phyloP scores from a whole-genome alignment of 129 eudicot genomes.

The Helichrysum umbraculigerum region DNA sequence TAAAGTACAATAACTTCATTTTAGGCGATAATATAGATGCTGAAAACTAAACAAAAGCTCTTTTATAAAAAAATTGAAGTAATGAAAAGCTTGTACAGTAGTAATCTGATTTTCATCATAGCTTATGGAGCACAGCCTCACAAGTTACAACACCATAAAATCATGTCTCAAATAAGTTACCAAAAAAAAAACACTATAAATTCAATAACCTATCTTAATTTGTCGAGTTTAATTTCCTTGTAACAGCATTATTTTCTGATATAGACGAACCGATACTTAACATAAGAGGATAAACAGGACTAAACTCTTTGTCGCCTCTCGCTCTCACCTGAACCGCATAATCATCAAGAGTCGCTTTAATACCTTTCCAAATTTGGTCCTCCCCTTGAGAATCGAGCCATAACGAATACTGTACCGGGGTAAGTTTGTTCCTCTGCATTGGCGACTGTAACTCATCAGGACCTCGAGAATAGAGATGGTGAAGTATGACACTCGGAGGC shows the following conservation, averaged over 20 bases:
- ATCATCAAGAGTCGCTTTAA: slow-evolving; percentile 90
- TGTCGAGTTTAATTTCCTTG: slow-evolving; percentile 30
- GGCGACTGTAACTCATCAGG: slow-evolving; percentile 92
- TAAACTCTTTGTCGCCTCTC: slow-evolving; percentile 83
- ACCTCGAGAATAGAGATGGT: slow-evolving; percentile 86
- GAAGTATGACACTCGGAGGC: slow-evolving; percentile 75
- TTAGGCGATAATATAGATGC: too few relatives aligned
- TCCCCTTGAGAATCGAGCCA: slow-evolving; percentile 96
- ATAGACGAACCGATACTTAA: slow-evolving; percentile 68
- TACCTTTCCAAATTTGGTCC: slow-evolving; percentile 91
- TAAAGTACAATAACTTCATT: too few relatives aligned
- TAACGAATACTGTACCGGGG: slow-evolving; percentile 73
- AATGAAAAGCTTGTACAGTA: slow-evolving; percentile 24
- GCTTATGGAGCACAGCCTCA: neutral
- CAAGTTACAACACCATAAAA: slow-evolving; percentile 4
- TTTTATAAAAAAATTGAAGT: neutral
- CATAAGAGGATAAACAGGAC: slow-evolving; percentile 94
- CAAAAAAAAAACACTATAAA: slow-evolving; percentile 12
- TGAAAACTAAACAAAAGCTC: neutral
- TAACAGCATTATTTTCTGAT: slow-evolving; percentile 39
- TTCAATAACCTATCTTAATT: slow-evolving; percentile 14
- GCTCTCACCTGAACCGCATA: slow-evolving; percentile 70
- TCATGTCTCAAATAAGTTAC: neutral
- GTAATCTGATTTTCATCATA: neutral
- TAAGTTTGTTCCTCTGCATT: slow-evolving; percentile 79